Base-by-base conservation (phyloP, 306 rosid genomes). In the Pyrus bretschneideri region DNA sequence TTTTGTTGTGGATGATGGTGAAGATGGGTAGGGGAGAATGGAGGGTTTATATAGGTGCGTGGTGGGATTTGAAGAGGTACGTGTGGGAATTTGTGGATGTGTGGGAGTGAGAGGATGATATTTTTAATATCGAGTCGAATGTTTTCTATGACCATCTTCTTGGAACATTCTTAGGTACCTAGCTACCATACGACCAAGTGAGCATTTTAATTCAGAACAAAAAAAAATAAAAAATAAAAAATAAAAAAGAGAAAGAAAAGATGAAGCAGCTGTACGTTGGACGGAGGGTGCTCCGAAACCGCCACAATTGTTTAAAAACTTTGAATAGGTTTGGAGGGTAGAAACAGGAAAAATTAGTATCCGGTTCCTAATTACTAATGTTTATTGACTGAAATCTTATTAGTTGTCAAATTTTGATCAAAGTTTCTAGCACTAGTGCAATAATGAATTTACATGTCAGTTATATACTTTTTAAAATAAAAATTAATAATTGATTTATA, bases 11-110 rank as follows among this genome's bases (percentile, higher is more conserved):
- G 78, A 59, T 25, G 63, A 57, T 57, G 83, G 76, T 77, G 86
- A 80, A 75, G 82, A 72, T 71, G 83, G 75, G 51, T 64, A 64
- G 76, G 76, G 78, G 78, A 69, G 76, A 8, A 33, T 0, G 54
- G 42, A 45, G 72, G 65, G 66, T 1, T 75, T 62, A 75, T 46
- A 75, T 69, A 80, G 77, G 29, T 38, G 10, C 42, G 42, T 14
- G 78, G 25, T 23, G 42, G 18, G 71, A 45, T 60, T n/a, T 22
- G 69, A 63, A 10, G 78, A 29, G 33, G 23, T 15, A 51, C 55
- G 55, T 51, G 21, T 18, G 55, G 7, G 21, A 15, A 51, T 5
- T 51, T 51, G 55, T 5, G 55, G 55, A 5, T 5, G 21, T 51
- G 22, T 9, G 23, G 18, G 12, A 45, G 25, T 27, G 60, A 25